Evolutionary conservation across 1,139 yeast genomes (phyloP), one percentile per base, ranked within the genome.

Genomic region (Eremothecium coryli): DNA sequence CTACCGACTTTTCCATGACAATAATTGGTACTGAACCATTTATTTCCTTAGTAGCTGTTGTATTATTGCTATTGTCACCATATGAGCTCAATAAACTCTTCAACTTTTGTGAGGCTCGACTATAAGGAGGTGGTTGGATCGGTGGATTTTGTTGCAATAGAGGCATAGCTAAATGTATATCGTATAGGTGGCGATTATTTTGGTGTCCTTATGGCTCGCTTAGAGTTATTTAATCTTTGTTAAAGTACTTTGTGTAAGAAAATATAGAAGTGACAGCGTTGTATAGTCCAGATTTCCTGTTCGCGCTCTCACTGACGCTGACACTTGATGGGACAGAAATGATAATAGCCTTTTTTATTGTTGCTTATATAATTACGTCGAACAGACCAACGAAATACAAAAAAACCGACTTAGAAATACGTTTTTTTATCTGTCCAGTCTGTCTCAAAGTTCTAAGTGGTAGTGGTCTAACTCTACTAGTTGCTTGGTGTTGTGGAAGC

Each of bases 401-500:
- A n/a, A n/a, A n/a, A n/a, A n/a, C n/a, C n/a, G n/a, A n/a, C n/a
- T n/a, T n/a, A n/a, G n/a, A n/a, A n/a, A n/a, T n/a, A n/a, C n/a
- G n/a, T n/a, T n/a, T n/a, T n/a, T n/a, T n/a, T n/a, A n/a, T n/a
- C n/a, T n/a, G n/a, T n/a, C n/a, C n/a, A n/a, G n/a, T n/a, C n/a
- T n/a, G n/a, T n/a, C n/a, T n/a, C n/a, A n/a, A n/a, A n/a, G n/a
- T n/a, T n/a, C n/a, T n/a, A n/a, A 20, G 10, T 20, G 10, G 7
- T 8, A 8, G 10, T 20, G 22, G 7, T 35, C 29, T 11, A 48
- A 24, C 4, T 43, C 44, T 37, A 50, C 55, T 13, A 54, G 35
- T 5, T 46, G 46, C 11, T 28, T 38, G 0, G 55, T 52, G 21
- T 52, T 48, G 29, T 54, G 57, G 36, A 54, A 54, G 3, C 59